These are phyloP conservation scores for Alternaria consortialis DNA, from an alignment of 2,329 filamentous ascomycete genomes.

Conservation along the genomic window DNA sequence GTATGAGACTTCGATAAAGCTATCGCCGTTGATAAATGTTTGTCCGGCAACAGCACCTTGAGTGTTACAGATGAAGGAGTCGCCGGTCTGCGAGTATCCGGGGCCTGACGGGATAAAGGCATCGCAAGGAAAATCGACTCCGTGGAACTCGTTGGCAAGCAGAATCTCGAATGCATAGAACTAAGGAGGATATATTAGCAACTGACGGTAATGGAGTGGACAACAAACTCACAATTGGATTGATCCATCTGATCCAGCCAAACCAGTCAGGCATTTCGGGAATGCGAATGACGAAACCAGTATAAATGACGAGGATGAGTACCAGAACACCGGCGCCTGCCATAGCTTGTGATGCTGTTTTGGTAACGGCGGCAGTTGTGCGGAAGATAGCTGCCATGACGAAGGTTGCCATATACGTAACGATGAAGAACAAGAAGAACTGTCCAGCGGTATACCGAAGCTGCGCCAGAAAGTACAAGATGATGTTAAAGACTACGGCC, in stretches of 20 bases:
- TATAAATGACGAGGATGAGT: slow-evolving; percentile 70
- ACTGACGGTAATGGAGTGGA: neutral
- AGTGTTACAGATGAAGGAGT: slow-evolving; percentile 50
- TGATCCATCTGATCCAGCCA: slow-evolving; percentile 64
- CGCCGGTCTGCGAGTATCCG: slow-evolving; percentile 39
- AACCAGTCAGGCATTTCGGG: slow-evolving; percentile 63
- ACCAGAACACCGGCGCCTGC: slow-evolving; percentile 65
- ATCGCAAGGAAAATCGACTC: slow-evolving; percentile 47
- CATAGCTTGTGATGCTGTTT: slow-evolving; percentile 68
- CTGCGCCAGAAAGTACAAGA: slow-evolving; percentile 86
- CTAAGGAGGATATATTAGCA: neutral
- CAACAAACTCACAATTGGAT: slow-evolving; percentile 64
- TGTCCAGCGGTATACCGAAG: slow-evolving; percentile 74
- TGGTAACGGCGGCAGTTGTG: slow-evolving; percentile 76
- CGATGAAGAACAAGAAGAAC: slow-evolving; percentile 83
- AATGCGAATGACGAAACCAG: slow-evolving; percentile 73
- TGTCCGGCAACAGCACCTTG: slow-evolving; percentile 53
- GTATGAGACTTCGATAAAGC: slow-evolving; percentile 44
- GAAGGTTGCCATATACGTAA: slow-evolving; percentile 63
- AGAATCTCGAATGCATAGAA: slow-evolving; percentile 82
- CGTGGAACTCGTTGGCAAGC: slow-evolving; percentile 74
- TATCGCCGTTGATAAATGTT: slow-evolving; percentile 51
- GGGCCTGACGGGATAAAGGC: slow-evolving; percentile 51
- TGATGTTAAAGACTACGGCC: slow-evolving; percentile 76
- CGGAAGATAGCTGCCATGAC: slow-evolving; percentile 86